phyloP scores from a whole-genome alignment of 192 early-diverging fungal species.

The Backusella westeae region DNA sequence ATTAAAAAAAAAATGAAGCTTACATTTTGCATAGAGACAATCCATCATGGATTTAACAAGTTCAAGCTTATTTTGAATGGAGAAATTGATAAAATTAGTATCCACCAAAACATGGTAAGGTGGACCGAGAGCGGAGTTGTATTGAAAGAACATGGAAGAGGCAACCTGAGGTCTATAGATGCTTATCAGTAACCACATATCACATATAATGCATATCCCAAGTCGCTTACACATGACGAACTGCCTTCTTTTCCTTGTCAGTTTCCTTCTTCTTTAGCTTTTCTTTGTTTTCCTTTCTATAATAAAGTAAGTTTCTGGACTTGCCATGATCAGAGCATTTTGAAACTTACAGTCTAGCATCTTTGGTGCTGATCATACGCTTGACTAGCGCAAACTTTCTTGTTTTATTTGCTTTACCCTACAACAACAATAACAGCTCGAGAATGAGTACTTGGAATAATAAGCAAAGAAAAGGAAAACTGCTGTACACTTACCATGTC shows the following conservation, averaged over 20 bases:
- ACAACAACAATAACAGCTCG: neutral
- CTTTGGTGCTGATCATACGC: constrained; percentile 88
- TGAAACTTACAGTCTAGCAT: constrained; percentile 78
- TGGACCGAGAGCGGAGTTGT: constrained; percentile 92
- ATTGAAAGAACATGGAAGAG: constrained; percentile 95
- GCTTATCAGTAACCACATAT: neutral
- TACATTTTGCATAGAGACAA: constrained; percentile 96
- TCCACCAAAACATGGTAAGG: constrained; percentile 97
- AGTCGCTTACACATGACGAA: constrained; percentile 71
- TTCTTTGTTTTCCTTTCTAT: constrained; percentile 54
- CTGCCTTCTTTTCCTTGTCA: constrained; percentile 65
- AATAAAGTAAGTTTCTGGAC: constrained; percentile 25
- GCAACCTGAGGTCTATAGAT: constrained; percentile 75
- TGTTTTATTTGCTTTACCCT: constrained; percentile 90
- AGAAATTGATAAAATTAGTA: constrained; percentile 99
- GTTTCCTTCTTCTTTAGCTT: constrained; percentile 66
- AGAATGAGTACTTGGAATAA: neutral
- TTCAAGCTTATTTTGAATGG: constrained; percentile 98
- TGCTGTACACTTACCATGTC: neutral
- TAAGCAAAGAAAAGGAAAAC: neutral
- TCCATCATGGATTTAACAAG: constrained; percentile 98
- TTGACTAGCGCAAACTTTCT: constrained; percentile 95
- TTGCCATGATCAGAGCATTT: constrained; percentile 13
- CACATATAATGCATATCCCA: neutral
- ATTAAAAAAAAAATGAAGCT: neutral